Evolutionary conservation across 768 basidiomycete genomes (phyloP), one percentile per base, ranked within the genome.

Genomic region (Harrya chromipes): DNA sequence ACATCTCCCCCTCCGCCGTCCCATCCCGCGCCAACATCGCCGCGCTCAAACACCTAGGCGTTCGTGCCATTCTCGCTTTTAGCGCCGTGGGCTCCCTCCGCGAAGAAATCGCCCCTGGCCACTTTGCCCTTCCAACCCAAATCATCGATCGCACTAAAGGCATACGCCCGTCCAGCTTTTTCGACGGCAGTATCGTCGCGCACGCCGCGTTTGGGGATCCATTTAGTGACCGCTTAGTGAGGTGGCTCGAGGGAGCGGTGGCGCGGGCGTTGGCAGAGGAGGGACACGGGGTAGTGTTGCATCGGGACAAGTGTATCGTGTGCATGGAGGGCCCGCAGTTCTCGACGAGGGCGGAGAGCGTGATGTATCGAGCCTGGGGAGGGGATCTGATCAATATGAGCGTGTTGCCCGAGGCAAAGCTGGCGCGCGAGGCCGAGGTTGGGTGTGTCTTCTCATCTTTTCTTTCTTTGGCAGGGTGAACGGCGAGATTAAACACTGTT

Each of bases 281-380:
- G 31, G 85, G 83, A 2, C 68, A 75, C 10, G 78, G 76, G 1
- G 82, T 85, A 33, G 72, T 80, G 69, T 68, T 98, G 47, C 90
- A 93, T 68, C 83, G 80, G 44, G 86, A 82, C 24, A 93, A 86
- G 75, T 87, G 84, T 17, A 81, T 97, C 49, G 86, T 98, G 41
- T 94, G 91, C 64, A 98, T 98, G 92, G 94, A 98, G 65, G 94
- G 94, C 42, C 90, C 90, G 27, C 93, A 94, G 70, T 99, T 99
- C 76, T 95, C 93, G 47, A 99, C 95, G n/a, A 75, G 95, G 33
- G 95, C 95, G 16, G 95, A 99, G 79, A 94, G 90, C 62, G 60
- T 80, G 60, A 93, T 97, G 94, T 97, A 97, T 68, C 78, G 93
- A 19, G 76, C 78, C 40, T 94, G 90, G 88, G 95, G 95, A 9